Conservation (phyloP, 2,329 filamentous ascomycete genomes). For the Pyrenophora graminea region DNA sequence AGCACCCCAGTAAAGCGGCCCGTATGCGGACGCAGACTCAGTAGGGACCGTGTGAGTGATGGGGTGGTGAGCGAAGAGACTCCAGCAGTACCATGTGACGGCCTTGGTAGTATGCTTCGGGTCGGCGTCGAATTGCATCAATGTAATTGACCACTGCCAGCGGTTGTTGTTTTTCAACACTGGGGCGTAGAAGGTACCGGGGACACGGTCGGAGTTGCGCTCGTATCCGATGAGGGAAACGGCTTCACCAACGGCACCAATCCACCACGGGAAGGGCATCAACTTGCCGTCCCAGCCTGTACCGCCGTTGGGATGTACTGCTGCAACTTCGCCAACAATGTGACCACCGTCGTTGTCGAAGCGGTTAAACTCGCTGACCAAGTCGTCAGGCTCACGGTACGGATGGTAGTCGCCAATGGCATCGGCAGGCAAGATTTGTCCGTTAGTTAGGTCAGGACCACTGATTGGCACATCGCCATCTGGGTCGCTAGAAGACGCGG, state of each 20-base stretch:
- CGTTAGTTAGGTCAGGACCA: conserved; percentile 39
- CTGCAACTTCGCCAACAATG: conserved; percentile 45
- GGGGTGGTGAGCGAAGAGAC: conserved; percentile 48
- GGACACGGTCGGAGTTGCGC: conserved; percentile 64
- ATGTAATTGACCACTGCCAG: conserved; percentile 45
- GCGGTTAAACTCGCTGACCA: conserved; percentile 48
- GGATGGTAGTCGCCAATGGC: conserved; percentile 49
- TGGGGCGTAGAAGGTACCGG: conserved; percentile 51
- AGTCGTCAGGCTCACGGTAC: conserved; percentile 51
- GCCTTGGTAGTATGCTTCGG: conserved; percentile 36
- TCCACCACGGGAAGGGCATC: conserved; percentile 47
- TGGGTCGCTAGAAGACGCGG: conserved; percentile 38
- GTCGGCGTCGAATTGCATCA: conserved; percentile 50
- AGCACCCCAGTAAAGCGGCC: conserved; percentile 53
- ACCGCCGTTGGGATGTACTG: conserved; percentile 38
- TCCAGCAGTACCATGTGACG: conserved; percentile 44
- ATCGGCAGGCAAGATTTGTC: conserved; percentile 26
- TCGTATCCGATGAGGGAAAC: conserved; percentile 69
- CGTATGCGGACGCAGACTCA: conserved; percentile 42
- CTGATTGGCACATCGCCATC: conserved; percentile 34
- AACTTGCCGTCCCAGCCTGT: conserved; percentile 32
- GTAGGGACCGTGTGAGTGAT: conserved; percentile 53
- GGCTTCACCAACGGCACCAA: conserved; percentile 66
- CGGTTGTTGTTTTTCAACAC: conserved; percentile 43
- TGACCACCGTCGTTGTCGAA: conserved; percentile 48